Base-by-base conservation (phyloP, 768 basidiomycete species). In the Suillus brevipes region DNA sequence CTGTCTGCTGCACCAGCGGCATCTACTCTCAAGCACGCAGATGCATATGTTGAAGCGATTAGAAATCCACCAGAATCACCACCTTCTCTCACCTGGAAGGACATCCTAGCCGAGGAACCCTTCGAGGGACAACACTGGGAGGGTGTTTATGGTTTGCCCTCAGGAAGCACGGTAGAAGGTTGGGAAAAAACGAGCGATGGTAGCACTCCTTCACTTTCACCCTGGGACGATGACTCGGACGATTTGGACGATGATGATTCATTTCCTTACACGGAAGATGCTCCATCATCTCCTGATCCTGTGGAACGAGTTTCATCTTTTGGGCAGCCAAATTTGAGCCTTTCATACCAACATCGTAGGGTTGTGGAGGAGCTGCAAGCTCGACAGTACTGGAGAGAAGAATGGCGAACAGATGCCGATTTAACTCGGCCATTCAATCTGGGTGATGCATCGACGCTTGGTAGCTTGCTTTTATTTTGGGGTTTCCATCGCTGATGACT, bases 121-220 rank as follows among this genome's bases (percentile, higher is more conserved):
- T 90, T 92, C 66, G 90, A 94, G 74, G 93, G 90, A 18, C 87
- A 94, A 66, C 92, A 94, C 70, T 94, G 92, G 92, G 85, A 91
- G 71, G 90, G 90, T 1, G 84, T 85, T n/a, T 85, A 85, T 66
- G 88, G 82, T 9, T 73, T 82, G 31, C 83, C 84, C 34, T 74
- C 80, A n/a, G 84, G 86, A 36, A 79, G 77, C 63, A 81, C 80
- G 1, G 73, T 80, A 8, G 78, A 81, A 57, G 76, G 80, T 40
- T 80, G 81, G 73, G 81, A 82, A 53, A 77, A 76, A 50, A 78
- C 79, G 61, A 85, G 83, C 45, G 82, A 78, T 66, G 86, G 85
- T 68, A 90, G 84, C 71, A 85, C 87, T 1, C 86, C 88, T 0
- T 90, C 89, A 1, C 81, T 91, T 43, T 91, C 90, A 0, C 86